Evolutionary conservation across 805 yeast genomes (phyloP).

Genomic region (Clavispora santaluciae): DNA sequence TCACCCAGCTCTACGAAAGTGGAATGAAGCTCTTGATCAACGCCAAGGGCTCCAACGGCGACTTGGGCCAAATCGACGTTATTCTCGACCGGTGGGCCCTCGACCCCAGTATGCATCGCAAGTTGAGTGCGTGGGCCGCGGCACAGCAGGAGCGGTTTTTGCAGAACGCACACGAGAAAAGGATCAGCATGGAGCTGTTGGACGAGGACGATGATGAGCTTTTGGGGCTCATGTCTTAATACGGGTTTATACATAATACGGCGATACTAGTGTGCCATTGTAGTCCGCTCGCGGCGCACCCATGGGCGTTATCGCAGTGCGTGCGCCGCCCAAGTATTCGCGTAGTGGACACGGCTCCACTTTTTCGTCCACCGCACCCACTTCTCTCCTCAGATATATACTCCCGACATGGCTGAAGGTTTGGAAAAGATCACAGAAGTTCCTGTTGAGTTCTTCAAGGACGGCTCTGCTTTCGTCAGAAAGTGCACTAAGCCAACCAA

Average conservation of each 20-base stretch:
- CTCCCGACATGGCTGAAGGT: conserved; percentile 45
- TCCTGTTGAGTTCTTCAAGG: conserved; percentile 87
- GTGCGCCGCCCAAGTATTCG: conserved; percentile 1
- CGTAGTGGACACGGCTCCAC: conserved; percentile 8
- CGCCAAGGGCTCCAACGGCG: conserved; percentile 22
- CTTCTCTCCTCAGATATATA: background rate
- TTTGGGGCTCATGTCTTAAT: conserved; percentile 23
- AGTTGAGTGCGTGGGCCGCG: conserved; percentile 19
- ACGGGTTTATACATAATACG: background rate
- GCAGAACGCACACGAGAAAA: conserved; percentile 16
- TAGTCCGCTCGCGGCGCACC: no score
- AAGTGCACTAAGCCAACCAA: conserved; percentile 91
- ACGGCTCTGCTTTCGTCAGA: conserved; percentile 81
- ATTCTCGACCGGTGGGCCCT: conserved; percentile 36
- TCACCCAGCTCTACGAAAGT: conserved; percentile 12
- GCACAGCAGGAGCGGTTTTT: conserved; percentile 18
- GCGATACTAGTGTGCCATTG: background rate
- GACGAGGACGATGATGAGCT: conserved; percentile 29
- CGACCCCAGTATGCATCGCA: conserved; percentile 23
- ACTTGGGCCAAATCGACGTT: conserved; percentile 25
- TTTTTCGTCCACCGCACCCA: conserved; percentile 1
- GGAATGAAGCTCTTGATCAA: conserved; percentile 25
- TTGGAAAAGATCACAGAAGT: conserved; percentile 77
- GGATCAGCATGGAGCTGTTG: conserved; percentile 21
- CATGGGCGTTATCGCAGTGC: background rate